Evolutionary conservation across 2,329 filamentous ascomycete species (phyloP).

Genomic region (Cercospora brassicicola): DNA sequence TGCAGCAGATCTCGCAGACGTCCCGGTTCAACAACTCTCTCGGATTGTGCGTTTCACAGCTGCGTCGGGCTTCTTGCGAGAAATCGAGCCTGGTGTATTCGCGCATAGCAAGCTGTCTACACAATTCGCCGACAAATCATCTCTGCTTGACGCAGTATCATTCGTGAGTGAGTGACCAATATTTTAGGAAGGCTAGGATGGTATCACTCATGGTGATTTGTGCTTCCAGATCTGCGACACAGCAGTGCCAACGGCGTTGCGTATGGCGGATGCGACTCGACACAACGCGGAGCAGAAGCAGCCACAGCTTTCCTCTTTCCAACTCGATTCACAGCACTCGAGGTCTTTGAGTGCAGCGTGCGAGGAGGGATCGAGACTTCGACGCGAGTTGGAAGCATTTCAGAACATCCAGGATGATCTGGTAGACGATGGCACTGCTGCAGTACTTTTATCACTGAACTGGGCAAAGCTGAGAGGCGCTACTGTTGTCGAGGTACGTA

Average conservation of each 20-base stretch:
- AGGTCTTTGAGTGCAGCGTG: neutral
- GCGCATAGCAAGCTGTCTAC: neutral
- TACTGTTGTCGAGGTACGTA: neutral
- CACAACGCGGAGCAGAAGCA: neutral
- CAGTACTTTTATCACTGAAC: neutral
- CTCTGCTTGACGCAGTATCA: neutral
- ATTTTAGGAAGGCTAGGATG: neutral
- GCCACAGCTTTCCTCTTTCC: neutral
- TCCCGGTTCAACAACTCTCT: constrained; percentile 32
- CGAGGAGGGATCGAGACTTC: neutral
- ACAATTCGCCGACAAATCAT: neutral
- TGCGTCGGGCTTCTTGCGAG: neutral
- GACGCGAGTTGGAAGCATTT: neutral
- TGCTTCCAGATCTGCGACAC: neutral
- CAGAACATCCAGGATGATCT: neutral
- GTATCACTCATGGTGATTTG: neutral
- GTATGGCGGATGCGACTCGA: neutral
- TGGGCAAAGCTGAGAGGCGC: neutral
- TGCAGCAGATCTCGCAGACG: constrained; percentile 45
- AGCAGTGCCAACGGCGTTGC: neutral
- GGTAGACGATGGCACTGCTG: neutral
- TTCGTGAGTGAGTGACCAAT: neutral
- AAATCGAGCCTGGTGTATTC: neutral
- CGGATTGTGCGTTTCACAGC: neutral
- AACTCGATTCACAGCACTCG: neutral